phyloP scores from a whole-genome alignment of 2,329 filamentous ascomycete genomes.

The Fusarium haematococcum region DNA sequence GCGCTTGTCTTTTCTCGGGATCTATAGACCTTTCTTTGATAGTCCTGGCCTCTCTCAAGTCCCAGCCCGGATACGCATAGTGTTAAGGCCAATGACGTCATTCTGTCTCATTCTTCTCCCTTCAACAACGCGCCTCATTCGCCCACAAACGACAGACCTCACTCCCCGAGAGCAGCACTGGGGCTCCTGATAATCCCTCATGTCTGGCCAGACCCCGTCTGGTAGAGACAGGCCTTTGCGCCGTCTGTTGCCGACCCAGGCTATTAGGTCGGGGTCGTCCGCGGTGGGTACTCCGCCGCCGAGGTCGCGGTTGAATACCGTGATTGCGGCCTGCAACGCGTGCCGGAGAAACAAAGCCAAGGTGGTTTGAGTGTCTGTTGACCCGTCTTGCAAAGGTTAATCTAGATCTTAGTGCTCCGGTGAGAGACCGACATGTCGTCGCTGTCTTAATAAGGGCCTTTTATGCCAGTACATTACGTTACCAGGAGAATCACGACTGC shows the following conservation, averaged over 20 bases:
- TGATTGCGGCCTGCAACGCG: slow-evolving; percentile 30
- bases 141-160: background rate
- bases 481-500: slow-evolving; percentile 35
- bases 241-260: background rate
- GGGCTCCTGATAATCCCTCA: background rate
- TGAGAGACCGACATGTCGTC: slow-evolving; percentile 39
- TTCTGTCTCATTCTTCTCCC: background rate
- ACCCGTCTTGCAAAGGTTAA: background rate
- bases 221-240: background rate
- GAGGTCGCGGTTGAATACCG: slow-evolving; percentile 11
- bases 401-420: slow-evolving; percentile 37
- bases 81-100: background rate
- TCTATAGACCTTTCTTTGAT: background rate
- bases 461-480: slow-evolving; percentile 33
- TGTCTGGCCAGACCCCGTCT: background rate
- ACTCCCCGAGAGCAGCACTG: background rate
- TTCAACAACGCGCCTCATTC: background rate
- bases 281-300: accelerated
- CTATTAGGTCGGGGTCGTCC: background rate
- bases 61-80: background rate
- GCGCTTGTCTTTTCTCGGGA: background rate
- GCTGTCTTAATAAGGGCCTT: slow-evolving; percentile 25
- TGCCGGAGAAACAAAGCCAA: slow-evolving; percentile 38
- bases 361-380: slow-evolving; percentile 15
- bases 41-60: background rate